Evolutionary conservation across 306 rosid genomes (phyloP).

Genomic region (Quercus robur): DNA sequence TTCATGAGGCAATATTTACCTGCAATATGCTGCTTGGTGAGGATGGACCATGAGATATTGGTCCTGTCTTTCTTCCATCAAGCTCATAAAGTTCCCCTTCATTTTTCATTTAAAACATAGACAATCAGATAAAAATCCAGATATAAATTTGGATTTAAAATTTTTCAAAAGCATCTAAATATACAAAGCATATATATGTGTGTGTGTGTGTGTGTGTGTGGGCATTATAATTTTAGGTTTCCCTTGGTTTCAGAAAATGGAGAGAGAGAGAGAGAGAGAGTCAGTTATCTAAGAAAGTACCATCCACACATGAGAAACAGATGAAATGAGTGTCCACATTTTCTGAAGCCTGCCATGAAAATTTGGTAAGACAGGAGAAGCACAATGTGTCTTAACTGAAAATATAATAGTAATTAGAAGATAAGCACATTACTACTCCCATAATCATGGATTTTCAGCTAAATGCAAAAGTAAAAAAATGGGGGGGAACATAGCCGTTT

Average conservation of each 20-base stretch:
- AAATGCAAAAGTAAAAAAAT: too few species aligned
- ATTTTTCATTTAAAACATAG: not conserved
- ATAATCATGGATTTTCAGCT: not conserved
- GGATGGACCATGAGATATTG: constrained; percentile 76
- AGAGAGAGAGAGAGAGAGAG: not conserved
- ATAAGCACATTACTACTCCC: not conserved
- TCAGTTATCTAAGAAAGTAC: constrained; percentile 31
- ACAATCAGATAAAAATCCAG: not conserved
- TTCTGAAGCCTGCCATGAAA: constrained; percentile 59
- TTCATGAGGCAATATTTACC: constrained; percentile 37
- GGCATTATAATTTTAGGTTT: not conserved
- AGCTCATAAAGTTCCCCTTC: constrained; percentile 85
- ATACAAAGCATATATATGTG: not conserved
- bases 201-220: too few species aligned
- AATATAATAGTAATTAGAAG: not conserved
- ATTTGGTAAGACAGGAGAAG: not conserved
- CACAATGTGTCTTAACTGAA: not conserved
- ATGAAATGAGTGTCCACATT: constrained; percentile 74
- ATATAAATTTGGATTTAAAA: not conserved
- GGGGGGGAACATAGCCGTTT: not conserved
- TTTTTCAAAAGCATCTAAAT: not conserved
- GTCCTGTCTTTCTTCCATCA: constrained; percentile 76
- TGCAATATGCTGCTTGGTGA: constrained; percentile 59
- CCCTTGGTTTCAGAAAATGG: not conserved
- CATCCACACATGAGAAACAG: constrained; percentile 76